Conservation (phyloP, 139 green algal genomes). For the Chlamydomonas sphaeroides region DNA sequence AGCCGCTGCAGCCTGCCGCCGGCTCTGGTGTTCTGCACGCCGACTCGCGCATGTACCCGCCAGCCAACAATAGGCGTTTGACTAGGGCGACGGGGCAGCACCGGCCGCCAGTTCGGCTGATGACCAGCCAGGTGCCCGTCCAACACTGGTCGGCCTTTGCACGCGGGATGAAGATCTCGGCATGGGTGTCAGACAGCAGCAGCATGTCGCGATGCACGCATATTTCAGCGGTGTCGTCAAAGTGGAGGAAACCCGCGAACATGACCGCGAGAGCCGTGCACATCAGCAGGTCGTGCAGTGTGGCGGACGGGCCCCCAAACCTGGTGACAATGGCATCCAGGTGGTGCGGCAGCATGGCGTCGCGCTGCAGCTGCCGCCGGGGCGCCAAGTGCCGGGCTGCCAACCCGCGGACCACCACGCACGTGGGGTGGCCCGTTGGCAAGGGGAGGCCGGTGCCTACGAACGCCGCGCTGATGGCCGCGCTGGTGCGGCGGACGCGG, state of each 20-base stretch:
- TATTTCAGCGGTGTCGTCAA: conserved; percentile 8
- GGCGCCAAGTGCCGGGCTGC: background rate
- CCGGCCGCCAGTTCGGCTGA: background rate
- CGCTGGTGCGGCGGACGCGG: background rate
- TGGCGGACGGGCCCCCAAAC: background rate
- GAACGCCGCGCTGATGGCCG: background rate
- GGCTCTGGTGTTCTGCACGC: background rate
- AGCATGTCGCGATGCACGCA: conserved; percentile 20
- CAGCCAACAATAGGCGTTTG: background rate
- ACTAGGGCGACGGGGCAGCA: conserved; percentile 1
- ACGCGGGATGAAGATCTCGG: background rate
- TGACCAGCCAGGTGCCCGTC: background rate
- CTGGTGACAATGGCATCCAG: background rate
- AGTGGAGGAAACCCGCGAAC: conserved; percentile 21
- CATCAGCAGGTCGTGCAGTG: background rate
- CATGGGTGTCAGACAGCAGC: background rate
- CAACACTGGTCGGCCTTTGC: conserved; percentile 24
- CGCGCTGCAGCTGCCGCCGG: background rate
- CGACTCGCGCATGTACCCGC: background rate
- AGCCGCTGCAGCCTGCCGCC: background rate
- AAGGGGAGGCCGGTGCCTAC: background rate
- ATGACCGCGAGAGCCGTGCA: background rate
- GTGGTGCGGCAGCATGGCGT: background rate
- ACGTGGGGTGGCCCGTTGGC: background rate
- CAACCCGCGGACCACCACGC: background rate